These are phyloP conservation scores for Ophiocordyceps camponoti-floridani DNA, from an alignment of 2,329 filamentous ascomycete genomes.

Conservation along the genomic window DNA sequence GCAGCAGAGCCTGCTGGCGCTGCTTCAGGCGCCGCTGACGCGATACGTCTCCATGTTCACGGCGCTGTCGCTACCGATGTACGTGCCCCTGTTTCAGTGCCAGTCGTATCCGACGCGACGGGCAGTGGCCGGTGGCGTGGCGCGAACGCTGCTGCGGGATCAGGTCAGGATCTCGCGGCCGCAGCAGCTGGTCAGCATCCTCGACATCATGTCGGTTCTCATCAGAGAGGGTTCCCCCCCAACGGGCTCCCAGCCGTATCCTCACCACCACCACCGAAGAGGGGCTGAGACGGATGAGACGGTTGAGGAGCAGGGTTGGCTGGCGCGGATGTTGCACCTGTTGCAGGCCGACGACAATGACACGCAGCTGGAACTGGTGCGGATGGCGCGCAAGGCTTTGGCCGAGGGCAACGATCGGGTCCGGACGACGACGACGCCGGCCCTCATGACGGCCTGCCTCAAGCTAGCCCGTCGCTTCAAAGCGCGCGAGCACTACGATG, in stretches of 20 bases:
- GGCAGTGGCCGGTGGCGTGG: constrained; percentile 78
- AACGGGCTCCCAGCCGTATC: constrained; percentile 51
- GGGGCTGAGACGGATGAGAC: constrained; percentile 84
- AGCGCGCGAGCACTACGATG: constrained; percentile 64
- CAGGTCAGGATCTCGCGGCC: constrained; percentile 62
- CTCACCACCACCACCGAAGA: constrained; percentile 12
- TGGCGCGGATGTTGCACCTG: constrained; percentile 81
- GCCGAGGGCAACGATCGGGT: constrained; percentile 87
- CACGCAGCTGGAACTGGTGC: constrained; percentile 83
- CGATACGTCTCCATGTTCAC: constrained; percentile 90
- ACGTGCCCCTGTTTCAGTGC: constrained; percentile 73
- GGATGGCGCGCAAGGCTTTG: constrained; percentile 74
- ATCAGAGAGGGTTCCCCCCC: constrained; percentile 84
- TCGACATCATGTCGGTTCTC: constrained; percentile 76
- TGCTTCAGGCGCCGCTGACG: constrained; percentile 80
- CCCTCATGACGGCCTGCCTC: constrained; percentile 69
- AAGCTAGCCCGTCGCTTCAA: constrained; percentile 84
- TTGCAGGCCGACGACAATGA: constrained; percentile 74
- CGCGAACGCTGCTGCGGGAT: constrained; percentile 64
- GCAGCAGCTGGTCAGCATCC: constrained; percentile 69
- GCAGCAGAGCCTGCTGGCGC: constrained; percentile 74
- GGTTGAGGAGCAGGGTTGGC: constrained; percentile 93
- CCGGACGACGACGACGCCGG: constrained; percentile 80
- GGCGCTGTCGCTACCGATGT: constrained; percentile 81
- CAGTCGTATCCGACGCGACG: constrained; percentile 87